These are phyloP conservation scores for Allium fistulosum DNA, from an alignment of 106 monocot species.

Conservation along the genomic window DNA sequence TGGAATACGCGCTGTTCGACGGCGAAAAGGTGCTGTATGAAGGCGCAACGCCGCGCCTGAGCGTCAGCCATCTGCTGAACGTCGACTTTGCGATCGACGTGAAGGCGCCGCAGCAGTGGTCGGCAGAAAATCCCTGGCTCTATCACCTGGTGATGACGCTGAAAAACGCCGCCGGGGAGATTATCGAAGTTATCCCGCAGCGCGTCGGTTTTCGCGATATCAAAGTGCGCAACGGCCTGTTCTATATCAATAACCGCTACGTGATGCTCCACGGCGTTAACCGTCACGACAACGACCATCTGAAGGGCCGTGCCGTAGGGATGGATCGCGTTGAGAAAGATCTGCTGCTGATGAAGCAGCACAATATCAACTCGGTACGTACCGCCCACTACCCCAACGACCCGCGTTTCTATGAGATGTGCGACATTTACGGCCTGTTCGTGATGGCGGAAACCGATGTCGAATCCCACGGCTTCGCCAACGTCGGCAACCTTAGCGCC, in stretches of 20 bases:
- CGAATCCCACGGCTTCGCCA: neutral
- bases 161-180: neutral
- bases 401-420: neutral
- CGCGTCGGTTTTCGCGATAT: neutral
- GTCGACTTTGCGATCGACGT: neutral
- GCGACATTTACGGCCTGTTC: neutral
- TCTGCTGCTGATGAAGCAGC: neutral
- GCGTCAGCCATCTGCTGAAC: neutral
- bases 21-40: neutral
- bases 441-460: neutral
- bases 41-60: neutral
- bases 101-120: neutral
- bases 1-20: slow-evolving; percentile 1
- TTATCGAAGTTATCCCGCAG: neutral
- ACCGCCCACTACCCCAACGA: neutral
- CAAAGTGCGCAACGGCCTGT: neutral
- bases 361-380: neutral
- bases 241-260: neutral
- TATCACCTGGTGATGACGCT: neutral
- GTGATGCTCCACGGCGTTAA: neutral
- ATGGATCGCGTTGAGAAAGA: neutral
- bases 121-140: neutral
- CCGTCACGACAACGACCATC: neutral
- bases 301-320: neutral
- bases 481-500: neutral